Evolutionary conservation across 78 protist genomes (phyloP).

Genomic region (Diacronema lutheri): DNA sequence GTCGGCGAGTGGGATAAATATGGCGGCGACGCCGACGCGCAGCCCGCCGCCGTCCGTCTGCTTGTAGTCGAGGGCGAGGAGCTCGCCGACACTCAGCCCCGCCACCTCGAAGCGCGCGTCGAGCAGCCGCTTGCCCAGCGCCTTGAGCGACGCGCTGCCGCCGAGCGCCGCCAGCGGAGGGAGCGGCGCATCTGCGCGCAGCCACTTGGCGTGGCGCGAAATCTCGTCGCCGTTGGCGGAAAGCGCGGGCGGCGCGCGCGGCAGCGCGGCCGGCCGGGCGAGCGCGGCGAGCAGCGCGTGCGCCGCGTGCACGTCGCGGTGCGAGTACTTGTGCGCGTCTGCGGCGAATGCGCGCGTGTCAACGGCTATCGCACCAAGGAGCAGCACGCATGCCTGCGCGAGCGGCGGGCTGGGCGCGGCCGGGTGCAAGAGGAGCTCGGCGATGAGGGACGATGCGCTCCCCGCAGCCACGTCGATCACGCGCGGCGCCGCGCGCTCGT

Average conservation of each 20-base stretch:
- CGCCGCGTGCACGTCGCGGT: not conserved
- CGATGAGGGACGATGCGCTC: not conserved
- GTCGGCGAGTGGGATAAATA: no score
- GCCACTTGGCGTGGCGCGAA: no score
- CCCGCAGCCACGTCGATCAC: not conserved
- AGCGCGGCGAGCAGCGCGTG: not conserved
- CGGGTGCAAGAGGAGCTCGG: not conserved
- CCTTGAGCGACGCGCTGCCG: not conserved
- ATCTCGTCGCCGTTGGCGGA: no score
- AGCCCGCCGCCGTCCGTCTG: no score
- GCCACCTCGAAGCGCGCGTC: not conserved
- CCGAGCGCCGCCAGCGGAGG: not conserved
- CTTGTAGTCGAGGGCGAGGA: not conserved
- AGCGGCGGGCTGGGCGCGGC: not conserved
- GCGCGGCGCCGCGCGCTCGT: not conserved
- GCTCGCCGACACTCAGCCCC: not conserved
- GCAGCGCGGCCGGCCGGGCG: no score
- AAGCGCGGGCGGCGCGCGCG: no score
- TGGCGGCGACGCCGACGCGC: no score
- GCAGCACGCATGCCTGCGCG: not conserved
- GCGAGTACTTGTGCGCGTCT: not conserved
- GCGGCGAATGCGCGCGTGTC: not conserved
- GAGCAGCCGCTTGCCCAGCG: not conserved
- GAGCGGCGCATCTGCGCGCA: not conserved
- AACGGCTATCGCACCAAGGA: not conserved